phyloP scores from a whole-genome alignment of 495 filamentous ascomycete species.

The Penicillium robsamsonii region DNA sequence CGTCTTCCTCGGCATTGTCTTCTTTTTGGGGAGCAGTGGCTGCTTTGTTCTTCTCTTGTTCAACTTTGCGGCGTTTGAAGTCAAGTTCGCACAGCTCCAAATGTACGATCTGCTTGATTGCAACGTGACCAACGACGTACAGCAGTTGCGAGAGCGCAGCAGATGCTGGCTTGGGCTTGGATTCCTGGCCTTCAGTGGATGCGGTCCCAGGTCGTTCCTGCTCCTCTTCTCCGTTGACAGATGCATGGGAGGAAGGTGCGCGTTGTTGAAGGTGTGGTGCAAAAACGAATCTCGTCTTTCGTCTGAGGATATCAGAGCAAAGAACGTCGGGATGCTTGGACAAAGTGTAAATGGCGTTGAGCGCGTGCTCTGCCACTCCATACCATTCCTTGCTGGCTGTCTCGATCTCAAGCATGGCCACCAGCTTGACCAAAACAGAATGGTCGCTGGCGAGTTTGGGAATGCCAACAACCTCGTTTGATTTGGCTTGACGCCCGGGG shows the following conservation, averaged over 20 bases:
- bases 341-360: constrained; percentile 92
- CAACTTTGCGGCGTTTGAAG: constrained; percentile 94
- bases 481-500: constrained; percentile 74
- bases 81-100: constrained; percentile 95
- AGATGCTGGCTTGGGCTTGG: constrained; percentile 47
- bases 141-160: constrained; percentile 84
- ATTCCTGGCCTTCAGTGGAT: constrained; percentile 29
- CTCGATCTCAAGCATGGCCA: constrained; percentile 77
- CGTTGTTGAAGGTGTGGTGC: constrained; percentile 39
- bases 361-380: constrained; percentile 95
- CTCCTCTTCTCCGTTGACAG: constrained; percentile 42
- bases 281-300: constrained; percentile 86
- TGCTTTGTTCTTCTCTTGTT: constrained; percentile 81
- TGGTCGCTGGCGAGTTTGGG: constrained; percentile 89
- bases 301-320: constrained; percentile 85
- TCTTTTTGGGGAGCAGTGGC: constrained; percentile 46
- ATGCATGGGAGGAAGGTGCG: constrained; percentile 30
- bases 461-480: constrained; percentile 62
- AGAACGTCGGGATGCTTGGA: constrained; percentile 92
- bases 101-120: constrained; percentile 99
- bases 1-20: constrained; percentile 58
- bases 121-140: constrained; percentile 94
- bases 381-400: constrained; percentile 95
- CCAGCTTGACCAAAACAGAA: constrained; percentile 74
- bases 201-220: constrained; percentile 52